Evolutionary conservation across 2,329 filamentous ascomycete species (phyloP), one percentile per base, ranked within the genome.

Genomic region (Trichophyton benhamiae): DNA sequence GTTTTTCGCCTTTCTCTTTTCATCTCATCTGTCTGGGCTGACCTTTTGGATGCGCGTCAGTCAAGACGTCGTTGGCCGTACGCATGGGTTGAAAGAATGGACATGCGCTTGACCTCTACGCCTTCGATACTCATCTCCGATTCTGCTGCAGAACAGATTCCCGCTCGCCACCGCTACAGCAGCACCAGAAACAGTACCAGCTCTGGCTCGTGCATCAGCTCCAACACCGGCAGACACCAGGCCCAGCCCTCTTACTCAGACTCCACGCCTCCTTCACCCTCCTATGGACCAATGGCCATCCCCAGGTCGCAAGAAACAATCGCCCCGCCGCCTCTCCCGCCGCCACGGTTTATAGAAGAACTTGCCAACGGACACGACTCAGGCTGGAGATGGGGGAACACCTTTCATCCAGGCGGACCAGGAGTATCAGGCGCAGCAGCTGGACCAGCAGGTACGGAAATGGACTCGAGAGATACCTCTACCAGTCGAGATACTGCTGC

Each of bases 271-370:
- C 27, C 30, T 3, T 41, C 55, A 38, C 27, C 33, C 17, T 8
- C 55, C 5, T 41, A 58, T 64, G 78, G 79, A 64, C 80, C 83
- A 66, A 83, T 87, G 82, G 77, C 83, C 63, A 87, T 88, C 70
- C 83, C 83, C 58, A 78, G 81, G 69, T 77, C 79, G 63, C 78
- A 80, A 68, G 71, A 74, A 62, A 69, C 73, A 58, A 70, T 72
- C 49, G 76, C 78, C 58, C 85, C 85, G 62, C 85, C 85, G 65
- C 83, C 84, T 58, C 77, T 87, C 67, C 85, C 85, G 67, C 85
- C 85, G 62, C 82, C 84, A 59, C 79, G 78, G 71, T 75, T 79
- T 69, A 80, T 87, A 63, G 76, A 78, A 66, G 80, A 83, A 63
- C 74, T 83, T 65, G 75, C 78, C 66, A 72, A 77, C 64, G 83